Conservation (phyloP, 129 eudicot genomes). For the Logfia minima region DNA sequence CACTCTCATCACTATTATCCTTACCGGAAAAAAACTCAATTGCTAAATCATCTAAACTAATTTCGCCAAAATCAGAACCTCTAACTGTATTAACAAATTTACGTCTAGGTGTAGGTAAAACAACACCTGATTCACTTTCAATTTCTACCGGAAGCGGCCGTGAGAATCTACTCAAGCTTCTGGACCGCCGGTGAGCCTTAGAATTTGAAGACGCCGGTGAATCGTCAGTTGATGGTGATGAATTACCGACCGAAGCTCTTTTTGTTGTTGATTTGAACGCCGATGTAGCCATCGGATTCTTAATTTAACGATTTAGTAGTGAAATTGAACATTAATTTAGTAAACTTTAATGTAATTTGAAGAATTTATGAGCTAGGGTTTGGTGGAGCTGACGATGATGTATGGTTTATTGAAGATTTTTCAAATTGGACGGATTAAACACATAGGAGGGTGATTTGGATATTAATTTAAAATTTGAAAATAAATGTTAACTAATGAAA, state of each 20-base stretch:
- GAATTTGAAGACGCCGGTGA: constrained; percentile 35
- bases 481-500: background rate
- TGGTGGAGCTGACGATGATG: constrained; percentile 10
- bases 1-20: constrained; percentile 35
- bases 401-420: background rate
- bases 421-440: constrained; percentile 37
- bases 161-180: constrained; percentile 77
- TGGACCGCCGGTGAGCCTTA: constrained; percentile 59
- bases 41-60: constrained; percentile 89
- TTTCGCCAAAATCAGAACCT: constrained; percentile 65
- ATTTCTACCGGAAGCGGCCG: constrained; percentile 42
- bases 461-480: constrained; percentile 20
- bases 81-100: constrained; percentile 85
- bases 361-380: constrained; percentile 21
- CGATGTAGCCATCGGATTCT: constrained; percentile 71
- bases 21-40: constrained; percentile 66
- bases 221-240: constrained; percentile 35
- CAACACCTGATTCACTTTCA: constrained; percentile 17
- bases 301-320: background rate
- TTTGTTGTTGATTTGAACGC: constrained; percentile 85
- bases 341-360: background rate
- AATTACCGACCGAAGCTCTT: constrained; percentile 49
- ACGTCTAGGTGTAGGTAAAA: constrained; percentile 51
- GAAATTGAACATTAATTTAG: background rate
- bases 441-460: constrained; percentile 17